Evolutionary conservation across 805 yeast genomes (phyloP), one percentile per base, ranked within the genome.

Genomic region (Sugiyamaella marilandica): DNA sequence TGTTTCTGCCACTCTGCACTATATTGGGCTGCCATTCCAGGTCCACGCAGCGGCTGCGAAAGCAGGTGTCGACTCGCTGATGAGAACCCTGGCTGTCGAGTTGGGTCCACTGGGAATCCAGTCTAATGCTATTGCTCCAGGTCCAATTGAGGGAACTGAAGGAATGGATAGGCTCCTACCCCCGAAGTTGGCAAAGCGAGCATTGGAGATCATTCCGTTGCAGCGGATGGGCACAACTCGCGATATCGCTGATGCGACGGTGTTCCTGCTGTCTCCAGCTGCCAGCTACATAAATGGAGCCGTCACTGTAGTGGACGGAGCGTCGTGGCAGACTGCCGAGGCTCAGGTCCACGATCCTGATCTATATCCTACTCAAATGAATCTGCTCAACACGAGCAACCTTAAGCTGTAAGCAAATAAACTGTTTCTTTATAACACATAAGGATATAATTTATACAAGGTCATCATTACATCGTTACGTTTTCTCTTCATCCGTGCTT

Each of bases 1-100:
- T 61, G 87, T 92, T 16, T 80, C 91, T 47, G 95, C 98, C 1
- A 91, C 97, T 1, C 76, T 92, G 55, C 97, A 92, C 70, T 87
- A 87, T 68, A 79, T 82, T 61, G 97, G 97, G 10, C 81, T 86
- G 29, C 96, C 96, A 11, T 82, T 85, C 72, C 97, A 92, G 70
- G 63, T 82, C 5, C 97, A 92, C 63, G 97, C 90, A 2, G 85
- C 91, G 5, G 97, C 97, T 0, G 97, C 97, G 2, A 92, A 92
- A 70, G 96, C 97, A 1, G 98, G 97, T 24, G 78, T 92, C 41
- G 98, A 92, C 67, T 95, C 97, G 2, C 73, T 91, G 35, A 81
- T 88, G 26, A 83, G 85, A 58, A 84, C 90, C 1, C 70, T 91
- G 54, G 95, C 97, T 1, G 94, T 90, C 5, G 98, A 91, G 70